phyloP scores from a whole-genome alignment of 208 protist genomes.

The Leptomonas pyrrhocoris region DNA sequence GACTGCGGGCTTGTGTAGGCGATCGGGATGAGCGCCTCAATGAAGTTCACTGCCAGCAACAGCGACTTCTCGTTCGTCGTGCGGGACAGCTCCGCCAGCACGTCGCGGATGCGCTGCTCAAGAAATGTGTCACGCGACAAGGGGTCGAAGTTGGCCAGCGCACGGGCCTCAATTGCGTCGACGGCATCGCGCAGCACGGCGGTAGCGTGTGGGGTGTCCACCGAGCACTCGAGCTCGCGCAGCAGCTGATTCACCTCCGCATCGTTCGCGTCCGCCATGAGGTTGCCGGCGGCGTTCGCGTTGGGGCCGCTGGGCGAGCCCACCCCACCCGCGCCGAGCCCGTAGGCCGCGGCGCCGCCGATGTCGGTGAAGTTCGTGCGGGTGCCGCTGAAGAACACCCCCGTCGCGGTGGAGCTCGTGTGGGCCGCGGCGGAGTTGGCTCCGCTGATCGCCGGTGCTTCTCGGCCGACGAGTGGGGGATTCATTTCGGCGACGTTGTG shows the following conservation, averaged over 20 bases:
- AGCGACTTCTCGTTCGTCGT: constrained; percentile 56
- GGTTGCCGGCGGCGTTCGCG: constrained; percentile 12
- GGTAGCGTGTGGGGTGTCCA: constrained; percentile 58
- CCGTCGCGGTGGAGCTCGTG: constrained; percentile 27
- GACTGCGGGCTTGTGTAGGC: constrained; percentile 77
- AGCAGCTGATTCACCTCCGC: constrained; percentile 84
- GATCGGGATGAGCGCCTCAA: constrained; percentile 83
- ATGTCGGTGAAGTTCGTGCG: constrained; percentile 58
- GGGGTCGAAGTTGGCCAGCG: constrained; percentile 78
- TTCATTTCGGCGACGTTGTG: constrained; percentile 12
- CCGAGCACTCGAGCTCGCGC: constrained; percentile 72
- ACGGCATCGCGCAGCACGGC: constrained; percentile 80
- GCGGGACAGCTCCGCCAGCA: constrained; percentile 70
- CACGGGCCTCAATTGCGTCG: constrained; percentile 78
- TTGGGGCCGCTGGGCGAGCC: constrained; percentile 27
- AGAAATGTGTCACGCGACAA: constrained; percentile 78
- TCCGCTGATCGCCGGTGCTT: constrained; percentile 42
- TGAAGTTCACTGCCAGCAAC: constrained; percentile 69
- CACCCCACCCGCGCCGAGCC: constrained; percentile 18
- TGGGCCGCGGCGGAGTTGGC: constrained; percentile 39
- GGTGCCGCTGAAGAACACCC: constrained; percentile 48
- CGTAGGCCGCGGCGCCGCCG: constrained; percentile 33
- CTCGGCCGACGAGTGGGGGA: constrained; percentile 6
- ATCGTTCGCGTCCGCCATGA: constrained; percentile 56
- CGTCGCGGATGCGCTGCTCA: constrained; percentile 83